Evolutionary conservation across 352 stramenopile species (phyloP).

Genomic region (Saprolegnia parasitica): DNA sequence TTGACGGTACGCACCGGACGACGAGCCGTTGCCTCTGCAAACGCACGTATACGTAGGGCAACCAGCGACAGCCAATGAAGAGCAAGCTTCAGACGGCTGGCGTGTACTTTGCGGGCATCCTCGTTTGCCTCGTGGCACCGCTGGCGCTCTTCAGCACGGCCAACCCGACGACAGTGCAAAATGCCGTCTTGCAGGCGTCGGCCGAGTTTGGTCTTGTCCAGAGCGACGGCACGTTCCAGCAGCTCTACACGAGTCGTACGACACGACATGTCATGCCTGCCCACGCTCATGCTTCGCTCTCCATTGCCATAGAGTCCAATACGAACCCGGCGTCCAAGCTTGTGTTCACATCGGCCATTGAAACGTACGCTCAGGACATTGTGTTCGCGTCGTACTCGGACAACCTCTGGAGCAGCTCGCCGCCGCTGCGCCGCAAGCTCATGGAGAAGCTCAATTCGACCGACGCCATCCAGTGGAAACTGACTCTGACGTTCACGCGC

Average conservation of each 20-base stretch:
- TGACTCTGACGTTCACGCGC: constrained; percentile 63
- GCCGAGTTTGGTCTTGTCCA: constrained; percentile 73
- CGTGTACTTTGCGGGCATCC: constrained; percentile 70
- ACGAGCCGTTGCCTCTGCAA: no score
- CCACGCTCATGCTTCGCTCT: no score
- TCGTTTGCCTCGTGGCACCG: constrained; percentile 71
- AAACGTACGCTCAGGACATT: constrained; percentile 51
- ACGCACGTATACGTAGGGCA: constrained; percentile 44
- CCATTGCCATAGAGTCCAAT: constrained; percentile 53
- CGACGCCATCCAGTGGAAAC: constrained; percentile 62
- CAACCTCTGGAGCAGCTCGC: constrained; percentile 68
- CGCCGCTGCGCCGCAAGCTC: constrained; percentile 62
- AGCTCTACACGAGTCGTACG: constrained; percentile 70
- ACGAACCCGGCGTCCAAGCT: constrained; percentile 48
- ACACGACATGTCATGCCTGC: no score
- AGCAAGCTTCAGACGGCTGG: constrained; percentile 67
- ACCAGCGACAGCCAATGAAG: constrained; percentile 60
- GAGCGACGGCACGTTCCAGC: constrained; percentile 63
- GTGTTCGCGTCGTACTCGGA: constrained; percentile 73
- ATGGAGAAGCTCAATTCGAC: constrained; percentile 67
- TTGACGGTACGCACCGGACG: constrained; percentile 39
- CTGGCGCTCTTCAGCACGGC: constrained; percentile 82
- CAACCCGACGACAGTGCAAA: constrained; percentile 73
- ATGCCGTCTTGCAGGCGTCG: constrained; percentile 55
- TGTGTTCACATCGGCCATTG: background rate